phyloP scores from a whole-genome alignment of 805 yeast genomes.

The Candida takata region DNA sequence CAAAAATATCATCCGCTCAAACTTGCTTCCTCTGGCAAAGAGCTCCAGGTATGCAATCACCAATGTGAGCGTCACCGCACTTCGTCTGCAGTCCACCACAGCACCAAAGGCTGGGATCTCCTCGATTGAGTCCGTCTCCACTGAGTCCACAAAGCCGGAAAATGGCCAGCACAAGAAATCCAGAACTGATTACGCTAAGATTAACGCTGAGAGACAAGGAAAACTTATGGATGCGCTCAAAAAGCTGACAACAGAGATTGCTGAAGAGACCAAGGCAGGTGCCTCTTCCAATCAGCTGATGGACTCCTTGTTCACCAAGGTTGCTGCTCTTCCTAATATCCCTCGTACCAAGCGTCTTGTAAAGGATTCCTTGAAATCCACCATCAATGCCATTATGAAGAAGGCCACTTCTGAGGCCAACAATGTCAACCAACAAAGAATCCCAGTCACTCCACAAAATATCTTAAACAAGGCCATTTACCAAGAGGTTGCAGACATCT shows the following conservation, averaged over 20 bases:
- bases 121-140: neutral
- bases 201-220: neutral
- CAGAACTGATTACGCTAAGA: neutral
- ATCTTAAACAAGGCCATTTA: conserved; percentile 15
- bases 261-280: neutral
- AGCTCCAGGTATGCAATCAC: neutral
- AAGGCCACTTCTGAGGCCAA: conserved; percentile 14
- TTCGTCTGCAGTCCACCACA: neutral
- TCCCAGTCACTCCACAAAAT: conserved; percentile 18
- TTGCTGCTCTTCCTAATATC: conserved; percentile 1
- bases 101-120: neutral
- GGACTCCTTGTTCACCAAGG: conserved; percentile 1
- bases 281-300: conserved; percentile 2
- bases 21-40: neutral
- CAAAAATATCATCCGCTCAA: neutral
- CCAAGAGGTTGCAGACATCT: conserved; percentile 11
- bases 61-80: neutral
- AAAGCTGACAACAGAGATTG: neutral
- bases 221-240: neutral
- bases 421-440: conserved; percentile 7
- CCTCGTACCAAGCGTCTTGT: neutral
- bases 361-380: conserved; percentile 1
- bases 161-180: neutral
- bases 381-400: conserved; percentile 6
- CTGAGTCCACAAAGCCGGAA: too few relatives aligned